phyloP scores from a whole-genome alignment of 345 rosid species.

The Moricandia moricandioides region DNA sequence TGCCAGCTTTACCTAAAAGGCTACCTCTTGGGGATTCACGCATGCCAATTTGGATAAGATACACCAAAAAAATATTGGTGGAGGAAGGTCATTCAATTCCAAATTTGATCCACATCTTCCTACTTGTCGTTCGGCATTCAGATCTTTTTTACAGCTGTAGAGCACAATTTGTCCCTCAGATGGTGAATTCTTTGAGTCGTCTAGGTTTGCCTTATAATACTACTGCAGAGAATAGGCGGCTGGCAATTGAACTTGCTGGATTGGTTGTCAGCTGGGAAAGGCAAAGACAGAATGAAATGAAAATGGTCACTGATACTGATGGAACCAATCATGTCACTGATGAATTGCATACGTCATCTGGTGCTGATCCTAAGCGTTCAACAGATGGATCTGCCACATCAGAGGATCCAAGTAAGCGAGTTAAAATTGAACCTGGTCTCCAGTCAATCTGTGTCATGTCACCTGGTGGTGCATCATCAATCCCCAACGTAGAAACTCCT shows the following conservation, averaged over 20 bases:
- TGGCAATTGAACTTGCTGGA: constrained; percentile 99
- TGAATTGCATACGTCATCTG: constrained; percentile 51
- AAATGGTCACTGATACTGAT: constrained; percentile 65
- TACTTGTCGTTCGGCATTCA: constrained; percentile 96
- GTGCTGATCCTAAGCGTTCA: constrained; percentile 69
- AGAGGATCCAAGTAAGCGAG: constrained; percentile 83
- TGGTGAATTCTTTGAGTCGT: constrained; percentile 98
- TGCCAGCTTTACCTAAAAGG: constrained; percentile 97
- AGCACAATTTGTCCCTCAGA: constrained; percentile 99
- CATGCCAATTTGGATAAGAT: constrained; percentile 99
- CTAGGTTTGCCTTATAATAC: constrained; percentile 95
- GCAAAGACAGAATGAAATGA: constrained; percentile 93
- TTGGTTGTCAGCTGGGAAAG: constrained; percentile 98
- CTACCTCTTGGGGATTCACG: constrained; percentile 95
- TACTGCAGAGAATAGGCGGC: constrained; percentile 91
- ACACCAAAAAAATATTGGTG: constrained; percentile 94
- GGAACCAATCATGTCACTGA: constrained; percentile 53
- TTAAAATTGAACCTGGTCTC: constrained; percentile 96
- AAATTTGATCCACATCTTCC: constrained; percentile 97
- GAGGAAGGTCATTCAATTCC: constrained; percentile 98
- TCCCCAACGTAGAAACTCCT: constrained; percentile 89
- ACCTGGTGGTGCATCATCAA: constrained; percentile 87
- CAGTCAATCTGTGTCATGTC: constrained; percentile 91
- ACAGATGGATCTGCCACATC: constrained; percentile 71
- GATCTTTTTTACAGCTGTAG: constrained; percentile 96